Percentiles rank a stretch among this genome's conserved stretches.
These are phyloP conservation scores for Tolypocladium ophioglossoides DNA, from an alignment of 2,329 filamentous ascomycete species.

Conservation along the genomic window DNA sequence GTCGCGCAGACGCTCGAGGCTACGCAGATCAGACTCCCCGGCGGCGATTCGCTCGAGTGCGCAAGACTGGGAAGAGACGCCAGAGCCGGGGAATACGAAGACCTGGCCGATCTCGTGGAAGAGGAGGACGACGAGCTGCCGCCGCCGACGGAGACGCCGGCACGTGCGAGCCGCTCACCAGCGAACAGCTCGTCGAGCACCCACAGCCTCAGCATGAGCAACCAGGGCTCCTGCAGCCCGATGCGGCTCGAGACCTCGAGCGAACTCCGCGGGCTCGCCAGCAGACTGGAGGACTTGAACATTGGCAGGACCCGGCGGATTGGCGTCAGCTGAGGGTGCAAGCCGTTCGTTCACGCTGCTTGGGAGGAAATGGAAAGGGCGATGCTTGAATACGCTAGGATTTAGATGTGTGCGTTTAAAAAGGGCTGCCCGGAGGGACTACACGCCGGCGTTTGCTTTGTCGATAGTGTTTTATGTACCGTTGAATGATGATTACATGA, in stretches of 20 bases:
- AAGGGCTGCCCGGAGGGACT: too few relatives aligned
- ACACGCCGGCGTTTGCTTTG: not conserved
- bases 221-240: constrained; percentile 14
- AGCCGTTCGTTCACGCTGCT: too few relatives aligned
- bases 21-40: constrained; percentile 58
- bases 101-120: constrained; percentile 17
- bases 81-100: constrained; percentile 8
- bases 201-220: constrained; percentile 8
- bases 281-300: constrained; percentile 21
- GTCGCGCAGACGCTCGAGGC: constrained; percentile 72
- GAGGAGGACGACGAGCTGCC: constrained; percentile 11
- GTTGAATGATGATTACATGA: constrained; percentile 74
- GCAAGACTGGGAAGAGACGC: not conserved
- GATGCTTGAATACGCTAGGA: not conserved
- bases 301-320: constrained; percentile 18
- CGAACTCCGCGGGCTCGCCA: constrained; percentile 16
- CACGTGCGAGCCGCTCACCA: not conserved
- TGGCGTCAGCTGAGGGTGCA: constrained; percentile 16
- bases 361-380: not conserved
- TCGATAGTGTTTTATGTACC: too few relatives aligned
- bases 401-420: too few relatives aligned
- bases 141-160: not conserved
- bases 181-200: constrained; percentile 2
- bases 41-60: constrained; percentile 30
- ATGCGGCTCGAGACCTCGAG: constrained; percentile 15